Conservation (phyloP, 2,329 filamentous ascomycete species). For the Colletotrichum neosansevieriae region DNA sequence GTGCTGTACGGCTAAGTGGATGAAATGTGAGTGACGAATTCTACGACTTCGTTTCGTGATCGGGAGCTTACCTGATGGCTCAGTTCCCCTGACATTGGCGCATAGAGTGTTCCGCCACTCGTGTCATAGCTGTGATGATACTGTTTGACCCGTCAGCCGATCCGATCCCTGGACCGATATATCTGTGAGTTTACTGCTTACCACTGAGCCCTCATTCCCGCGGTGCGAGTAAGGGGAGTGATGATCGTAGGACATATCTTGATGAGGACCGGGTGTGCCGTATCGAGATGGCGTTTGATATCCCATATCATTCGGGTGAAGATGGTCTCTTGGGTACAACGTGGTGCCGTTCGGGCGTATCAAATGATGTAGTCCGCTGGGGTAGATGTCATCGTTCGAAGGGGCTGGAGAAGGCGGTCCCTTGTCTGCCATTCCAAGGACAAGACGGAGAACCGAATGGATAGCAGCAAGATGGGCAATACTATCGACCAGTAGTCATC, state of each 20-base stretch:
- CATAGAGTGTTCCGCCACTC: constrained; percentile 32
- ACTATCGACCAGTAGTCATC: neutral
- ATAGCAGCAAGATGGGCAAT: neutral
- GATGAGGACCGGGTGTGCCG: constrained; percentile 52
- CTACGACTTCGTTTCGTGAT: neutral
- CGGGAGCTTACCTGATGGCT: constrained; percentile 36
- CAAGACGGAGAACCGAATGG: neutral
- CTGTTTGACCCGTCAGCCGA: neutral
- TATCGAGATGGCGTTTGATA: constrained; percentile 53
- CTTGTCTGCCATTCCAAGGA: constrained; percentile 51
- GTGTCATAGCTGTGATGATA: constrained; percentile 36
- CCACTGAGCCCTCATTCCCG: constrained; percentile 36
- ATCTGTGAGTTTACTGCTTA: constrained; percentile 1
- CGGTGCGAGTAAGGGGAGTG: constrained; percentile 48
- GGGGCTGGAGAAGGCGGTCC: constrained; percentile 61
- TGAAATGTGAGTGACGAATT: constrained; percentile 17
- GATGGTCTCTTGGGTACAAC: constrained; percentile 45
- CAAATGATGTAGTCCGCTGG: constrained; percentile 57
- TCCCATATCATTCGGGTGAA: constrained; percentile 46
- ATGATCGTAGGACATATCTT: constrained; percentile 46
- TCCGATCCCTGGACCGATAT: neutral
- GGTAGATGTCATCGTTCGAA: constrained; percentile 52
- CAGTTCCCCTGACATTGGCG: constrained; percentile 32
- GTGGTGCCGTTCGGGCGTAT: constrained; percentile 57
- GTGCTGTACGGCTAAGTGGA: constrained; percentile 59